Conservation (phyloP, 129 eudicot genomes). For the Gnaphalium uliginosum region DNA sequence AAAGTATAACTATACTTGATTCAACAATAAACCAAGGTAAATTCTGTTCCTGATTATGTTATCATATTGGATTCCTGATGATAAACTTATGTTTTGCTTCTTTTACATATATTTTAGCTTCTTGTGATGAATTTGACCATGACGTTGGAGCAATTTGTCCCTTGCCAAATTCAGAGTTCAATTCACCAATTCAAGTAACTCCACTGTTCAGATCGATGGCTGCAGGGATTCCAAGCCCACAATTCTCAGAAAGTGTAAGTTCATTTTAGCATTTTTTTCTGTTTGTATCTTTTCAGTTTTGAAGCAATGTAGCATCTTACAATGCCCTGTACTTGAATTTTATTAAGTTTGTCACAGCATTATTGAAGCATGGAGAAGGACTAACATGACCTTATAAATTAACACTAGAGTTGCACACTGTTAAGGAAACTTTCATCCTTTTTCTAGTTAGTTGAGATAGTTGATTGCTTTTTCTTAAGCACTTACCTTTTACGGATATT, state of each 20-base stretch:
- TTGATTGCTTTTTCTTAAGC: not conserved
- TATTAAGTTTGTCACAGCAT: not conserved
- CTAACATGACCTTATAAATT: not conserved
- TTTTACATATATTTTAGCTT: conserved; percentile 39
- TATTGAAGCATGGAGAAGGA: not conserved
- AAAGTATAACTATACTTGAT: conserved; percentile 27
- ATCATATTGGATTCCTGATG: not conserved
- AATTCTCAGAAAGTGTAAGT: conserved; percentile 96
- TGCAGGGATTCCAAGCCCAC: conserved; percentile 90
- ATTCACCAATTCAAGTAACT: conserved; percentile 88
- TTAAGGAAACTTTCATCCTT: not conserved
- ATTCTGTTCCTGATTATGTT: not conserved
- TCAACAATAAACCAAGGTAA: conserved; percentile 34
- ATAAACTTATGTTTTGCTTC: conserved; percentile 6
- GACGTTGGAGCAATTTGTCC: conserved; percentile 38
- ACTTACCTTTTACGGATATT: not conserved
- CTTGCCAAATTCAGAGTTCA: conserved; percentile 53
- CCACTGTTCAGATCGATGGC: conserved; percentile 87
- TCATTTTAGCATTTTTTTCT: conserved; percentile 1
- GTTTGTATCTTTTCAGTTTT: not conserved
- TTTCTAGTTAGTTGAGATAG: not conserved
- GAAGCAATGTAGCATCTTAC: conserved; percentile 29
- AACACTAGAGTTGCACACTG: not conserved
- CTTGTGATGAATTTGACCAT: conserved; percentile 37
- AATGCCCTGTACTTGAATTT: not conserved